Evolutionary conservation across 129 eudicot genomes (phyloP), one percentile per base, ranked within the genome.

Genomic region (Dittrichia graveolens): DNA sequence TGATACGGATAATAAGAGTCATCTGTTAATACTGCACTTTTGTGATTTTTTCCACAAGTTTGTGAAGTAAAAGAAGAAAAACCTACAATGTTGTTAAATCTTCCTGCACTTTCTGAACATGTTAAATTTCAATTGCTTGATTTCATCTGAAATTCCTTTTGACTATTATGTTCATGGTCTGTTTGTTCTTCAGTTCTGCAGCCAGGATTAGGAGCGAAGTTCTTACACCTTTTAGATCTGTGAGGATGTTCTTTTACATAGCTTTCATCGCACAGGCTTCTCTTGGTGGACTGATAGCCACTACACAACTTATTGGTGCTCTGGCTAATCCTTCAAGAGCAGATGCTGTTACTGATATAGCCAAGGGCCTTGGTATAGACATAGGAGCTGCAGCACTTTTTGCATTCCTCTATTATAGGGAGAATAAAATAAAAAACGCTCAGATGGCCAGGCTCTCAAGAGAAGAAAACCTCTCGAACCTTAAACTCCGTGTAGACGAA

Each of bases 191-290:
- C 82, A 90, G 97, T 88, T 88, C 97, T 54, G 38, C 88, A 53
- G 89, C 97, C 76, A 88, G 85, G 79, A 90, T 94, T 75, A 72
- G 99, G 72, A 90, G 99, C 62, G 99, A 95, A 86, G 99, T 95
- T 46, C 99, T 95, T 67, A 70, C 99, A 47, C 99, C 99, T 3
- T 95, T 90, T 69, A 88, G 99, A 67, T 82, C 99, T 9, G 86
- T 95, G 4, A 69, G 99, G 35, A 90, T 95, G 99, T 95, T 95
- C 87, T 95, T 95, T 42, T 95, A 95, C 69, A 82, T 95, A 24
- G 91, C 99, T 42, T 95, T 95, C 71, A 78, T 95, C 9, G 99
- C 94, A 39, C 92, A 96, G 71, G 99, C 84, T 45, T 72, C 86
- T 19, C 80, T 95, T 11, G 99, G 99, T 71, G 96, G 96, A 77